Evolutionary conservation across 192 early-diverging fungal species (phyloP), one percentile per base, ranked within the genome.

Genomic region (Linnemannia exigua): DNA sequence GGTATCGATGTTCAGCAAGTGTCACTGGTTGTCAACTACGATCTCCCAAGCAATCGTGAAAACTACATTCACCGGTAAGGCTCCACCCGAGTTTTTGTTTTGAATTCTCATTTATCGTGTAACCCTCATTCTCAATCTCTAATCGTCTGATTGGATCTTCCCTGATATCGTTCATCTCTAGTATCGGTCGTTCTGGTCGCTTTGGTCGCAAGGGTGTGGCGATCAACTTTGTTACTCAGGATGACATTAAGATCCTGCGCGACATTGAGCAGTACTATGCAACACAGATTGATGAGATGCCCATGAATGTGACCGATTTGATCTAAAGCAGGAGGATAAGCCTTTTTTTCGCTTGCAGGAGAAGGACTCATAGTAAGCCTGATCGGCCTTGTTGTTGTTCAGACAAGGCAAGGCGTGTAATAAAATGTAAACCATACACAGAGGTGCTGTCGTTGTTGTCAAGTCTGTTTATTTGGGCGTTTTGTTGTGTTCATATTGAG

Each of bases 1-100:
- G 98, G 98, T 88, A 99, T 99, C 70, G 98, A 99, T 89, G 98
- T 99, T 28, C 97, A 99, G 89, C 98, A 99, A 84, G 97, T 99
- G 9, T 99, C 98, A 50, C 90, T 99, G 74, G 98, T 99, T n/a
- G 87, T 89, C 75, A 98, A 98, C 90, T 99, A 99, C 84, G 98
- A 99, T 88, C 92, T 99, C 76, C 96, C 97, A 22, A 91, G 90
- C 51, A 97, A 98, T 91, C 96, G 97, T 91, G 98, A 99, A 92
- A 95, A 96, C 84, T 99, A 99, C 82, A 98, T 99, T 77, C 98
- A 99, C 90, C 95, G 98, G 84, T 86, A 85, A 47, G 15, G 25
- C 58, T 44, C 9, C 41, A 44, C 41, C 9, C 11, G 3, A 14
- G 0, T n/a, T 35, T 46, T 44, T 75, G 5, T 50, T 72, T 31